phyloP scores from a whole-genome alignment of 208 protist species.

The Polymyxa betae region DNA sequence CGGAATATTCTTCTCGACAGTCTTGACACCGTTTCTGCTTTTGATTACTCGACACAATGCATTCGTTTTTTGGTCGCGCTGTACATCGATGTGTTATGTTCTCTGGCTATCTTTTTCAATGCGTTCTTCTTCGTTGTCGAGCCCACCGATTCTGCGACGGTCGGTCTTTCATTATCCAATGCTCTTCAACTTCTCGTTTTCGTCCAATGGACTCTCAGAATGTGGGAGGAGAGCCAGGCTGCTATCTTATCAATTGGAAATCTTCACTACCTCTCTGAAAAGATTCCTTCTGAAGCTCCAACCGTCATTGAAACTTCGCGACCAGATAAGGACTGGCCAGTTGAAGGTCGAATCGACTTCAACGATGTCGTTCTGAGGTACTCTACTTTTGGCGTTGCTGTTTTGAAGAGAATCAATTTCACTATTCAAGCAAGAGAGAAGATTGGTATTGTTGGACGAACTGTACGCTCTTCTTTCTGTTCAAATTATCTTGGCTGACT shows the following conservation, averaged over 20 bases:
- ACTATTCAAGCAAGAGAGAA: constrained; percentile 62
- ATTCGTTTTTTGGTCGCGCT: constrained; percentile 31
- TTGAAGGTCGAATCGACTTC: neutral
- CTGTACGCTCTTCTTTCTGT: constrained; percentile 20
- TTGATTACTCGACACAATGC: neutral
- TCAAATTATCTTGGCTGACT: neutral
- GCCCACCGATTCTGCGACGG: neutral
- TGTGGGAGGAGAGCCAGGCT: constrained; percentile 26
- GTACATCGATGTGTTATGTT: constrained; percentile 42
- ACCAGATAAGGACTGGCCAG: constrained; percentile 4
- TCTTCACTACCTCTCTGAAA: neutral
- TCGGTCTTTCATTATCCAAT: constrained; percentile 25
- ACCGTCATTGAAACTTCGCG: neutral
- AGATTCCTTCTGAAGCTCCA: constrained; percentile 15
- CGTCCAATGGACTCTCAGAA: neutral
- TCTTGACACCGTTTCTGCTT: neutral
- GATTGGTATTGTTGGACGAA: constrained; percentile 67
- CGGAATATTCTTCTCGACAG: neutral
- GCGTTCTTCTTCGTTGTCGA: constrained; percentile 25
- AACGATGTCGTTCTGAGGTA: constrained; percentile 50
- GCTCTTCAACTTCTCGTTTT: constrained; percentile 45
- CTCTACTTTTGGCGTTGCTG: constrained; percentile 42
- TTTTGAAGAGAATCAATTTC: constrained; percentile 22
- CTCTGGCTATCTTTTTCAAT: neutral
- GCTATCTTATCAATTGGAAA: constrained; percentile 18